These are phyloP conservation scores for Porphyra umbilicalis DNA, from an alignment of 31 red algal species.

Conservation along the genomic window DNA sequence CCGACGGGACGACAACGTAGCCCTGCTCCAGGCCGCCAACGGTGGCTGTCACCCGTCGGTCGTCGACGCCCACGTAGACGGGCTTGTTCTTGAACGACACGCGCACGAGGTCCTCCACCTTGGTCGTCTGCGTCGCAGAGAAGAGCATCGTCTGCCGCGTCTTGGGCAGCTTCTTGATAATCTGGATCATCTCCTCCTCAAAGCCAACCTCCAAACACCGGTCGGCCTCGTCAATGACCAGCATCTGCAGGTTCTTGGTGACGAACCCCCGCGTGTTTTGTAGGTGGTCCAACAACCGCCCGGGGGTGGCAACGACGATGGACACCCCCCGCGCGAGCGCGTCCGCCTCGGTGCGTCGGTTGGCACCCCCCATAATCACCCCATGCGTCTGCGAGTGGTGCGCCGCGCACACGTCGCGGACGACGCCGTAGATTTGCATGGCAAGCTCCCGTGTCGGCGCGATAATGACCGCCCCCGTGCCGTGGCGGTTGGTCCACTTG, in stretches of 20 bases:
- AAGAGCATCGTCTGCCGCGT: slow-evolving; percentile 98
- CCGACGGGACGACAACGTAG: slow-evolving; percentile 76
- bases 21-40: slow-evolving; percentile 96
- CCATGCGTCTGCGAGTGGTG: slow-evolving; percentile 95
- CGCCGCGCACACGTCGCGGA: slow-evolving; percentile 61
- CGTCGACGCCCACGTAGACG: slow-evolving; percentile 92
- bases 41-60: slow-evolving; percentile 69
- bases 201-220: slow-evolving; percentile 98
- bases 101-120: slow-evolving; percentile 93
- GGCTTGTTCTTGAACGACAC: slow-evolving; percentile 97
- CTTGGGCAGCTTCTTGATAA: slow-evolving; percentile 90
- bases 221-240: slow-evolving; percentile 98
- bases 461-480: slow-evolving; percentile 91
- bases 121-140: slow-evolving; percentile 97
- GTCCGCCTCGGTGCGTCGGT: slow-evolving; percentile 83
- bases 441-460: slow-evolving; percentile 97
- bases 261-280: slow-evolving; percentile 96
- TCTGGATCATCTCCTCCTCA: slow-evolving; percentile 99
- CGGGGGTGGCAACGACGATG: slow-evolving; percentile 94
- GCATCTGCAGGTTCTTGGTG: slow-evolving; percentile 57
- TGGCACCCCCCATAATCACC: slow-evolving; percentile 95
- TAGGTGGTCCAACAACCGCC: slow-evolving; percentile 92
- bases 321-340: slow-evolving; percentile 81
- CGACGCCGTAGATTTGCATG: slow-evolving; percentile 93
- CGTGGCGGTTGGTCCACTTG: slow-evolving; percentile 91